Base-by-base conservation (phyloP, 345 rosid genomes). In the Leavenworthia alabamica region DNA sequence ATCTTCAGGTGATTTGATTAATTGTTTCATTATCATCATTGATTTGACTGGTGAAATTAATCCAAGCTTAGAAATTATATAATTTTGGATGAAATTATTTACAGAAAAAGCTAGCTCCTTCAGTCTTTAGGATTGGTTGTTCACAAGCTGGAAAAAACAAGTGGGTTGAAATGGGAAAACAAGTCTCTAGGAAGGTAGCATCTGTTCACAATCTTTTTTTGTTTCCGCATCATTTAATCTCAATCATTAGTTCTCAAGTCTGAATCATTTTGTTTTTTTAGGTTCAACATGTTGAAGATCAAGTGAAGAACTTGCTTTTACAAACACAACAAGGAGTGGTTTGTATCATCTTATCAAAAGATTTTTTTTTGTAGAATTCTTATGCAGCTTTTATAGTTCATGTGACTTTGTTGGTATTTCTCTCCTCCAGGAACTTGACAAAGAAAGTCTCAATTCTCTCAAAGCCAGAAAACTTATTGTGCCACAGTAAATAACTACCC, bases 141-240 rank as follows among this genome's bases (percentile, higher is more conserved):
- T 58, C 82, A 5, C 97, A 89, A 62, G 97, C 86, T 67, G 89
- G 79, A 22, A 86, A 83, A 73, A 85, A 86, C 69, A 83, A 82
- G 58, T 92, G 99, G 99, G 86, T 92, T 51, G 88, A 80, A 40
- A 81, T 86, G 86, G 96, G 95, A 62, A 92, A 83, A 71, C 84
- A 83, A 65, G 72, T 92, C 53, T 89, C 88, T 13, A 79, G 99
- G 67, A 89, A 92, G 90, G 98, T 16, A n/a, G n/a, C n/a, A n/a
- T n/a, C n/a, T n/a, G n/a, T n/a, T n/a, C n/a, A n/a, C n/a, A n/a
- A n/a, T n/a, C n/a, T n/a, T n/a, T n/a, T n/a, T n/a, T n/a, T n/a
- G n/a, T n/a, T n/a, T n/a, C n/a, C 49, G 19, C 26, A 20, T 62
- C 24, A 19, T 40, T 17, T 41, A 5, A 52, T 29, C 60, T 51